Evolutionary conservation across 176 grass and related monocot genomes (phyloP), one percentile per base, ranked within the genome.

Genomic region (Otatea glauca): DNA sequence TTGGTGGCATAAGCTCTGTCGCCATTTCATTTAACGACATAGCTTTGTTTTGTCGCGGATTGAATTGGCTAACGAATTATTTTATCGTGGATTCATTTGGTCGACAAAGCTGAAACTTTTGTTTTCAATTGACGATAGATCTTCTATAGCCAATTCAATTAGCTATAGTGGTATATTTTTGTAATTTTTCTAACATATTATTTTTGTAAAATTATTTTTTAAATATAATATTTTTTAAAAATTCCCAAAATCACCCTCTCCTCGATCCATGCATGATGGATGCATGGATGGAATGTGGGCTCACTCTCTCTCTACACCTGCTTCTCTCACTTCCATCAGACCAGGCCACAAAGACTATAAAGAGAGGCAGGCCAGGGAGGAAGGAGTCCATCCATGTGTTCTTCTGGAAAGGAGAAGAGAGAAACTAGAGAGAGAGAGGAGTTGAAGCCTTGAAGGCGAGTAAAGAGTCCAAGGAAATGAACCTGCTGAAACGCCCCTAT

Each of bases 401-500:
- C 29, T 65, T 59, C 59, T 2, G 20, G 49, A 37, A 39, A 56
- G 50, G 9, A 41, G 27, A 15, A 72, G 72, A 80, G 71, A 81
- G 78, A 48, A 32, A 7, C 0, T 3, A 72, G 24, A 72, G 21
- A 47, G 7, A 23, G 58, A 24, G 8, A 6, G 24, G 10, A 54
- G 38, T 25, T 35, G 69, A 37, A 13, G 67, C 25, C 21, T 41
- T 23, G 69, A 49, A 12, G 54, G 38, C 21, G 48, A 69, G 58
- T 17, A 20, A 14, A 39, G 75, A 59, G 76, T 61, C 70, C 65
- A 87, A 84, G 80, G 34, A 71, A 89, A 85, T 35, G 55, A 83
- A 27, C 82, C 23, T 32, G 62, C 51, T 25, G 73, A 86, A 86
- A 90, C 88, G 83, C 48, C 75, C 61, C 76, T 47, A 35, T 83